phyloP scores from a whole-genome alignment of 2,329 filamentous ascomycete species.

The Aspergillus ustus region DNA sequence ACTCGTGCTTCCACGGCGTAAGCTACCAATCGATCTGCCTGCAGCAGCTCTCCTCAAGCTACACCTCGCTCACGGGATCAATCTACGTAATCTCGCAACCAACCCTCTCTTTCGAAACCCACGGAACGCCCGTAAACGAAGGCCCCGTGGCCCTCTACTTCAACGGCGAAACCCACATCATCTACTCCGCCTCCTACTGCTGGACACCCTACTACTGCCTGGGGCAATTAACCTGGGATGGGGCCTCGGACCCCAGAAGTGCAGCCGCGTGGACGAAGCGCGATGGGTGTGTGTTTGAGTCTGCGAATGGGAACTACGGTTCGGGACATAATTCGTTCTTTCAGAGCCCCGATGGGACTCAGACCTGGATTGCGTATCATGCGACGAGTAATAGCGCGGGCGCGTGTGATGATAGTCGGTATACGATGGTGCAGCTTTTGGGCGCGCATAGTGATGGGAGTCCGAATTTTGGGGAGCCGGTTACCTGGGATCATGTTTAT shows the following conservation, averaged over 20 bases:
- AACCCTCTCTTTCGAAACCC: slow-evolving; percentile 56
- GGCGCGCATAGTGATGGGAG: slow-evolving; percentile 57
- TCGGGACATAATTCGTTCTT: slow-evolving; percentile 65
- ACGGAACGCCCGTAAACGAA: slow-evolving; percentile 59
- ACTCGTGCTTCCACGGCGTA: slow-evolving; percentile 54
- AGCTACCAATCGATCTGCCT: slow-evolving; percentile 23
- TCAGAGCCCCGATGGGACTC: slow-evolving; percentile 56
- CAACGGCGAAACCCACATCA: slow-evolving; percentile 57
- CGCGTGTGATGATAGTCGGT: slow-evolving; percentile 58
- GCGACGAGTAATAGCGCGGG: slow-evolving; percentile 56
- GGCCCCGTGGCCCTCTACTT: slow-evolving; percentile 60
- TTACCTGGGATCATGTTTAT: slow-evolving; percentile 39
- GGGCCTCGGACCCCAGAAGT: slow-evolving; percentile 52
- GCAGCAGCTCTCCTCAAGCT: slow-evolving; percentile 18
- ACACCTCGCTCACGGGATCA: slow-evolving; percentile 41
- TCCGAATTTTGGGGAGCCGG: slow-evolving; percentile 54
- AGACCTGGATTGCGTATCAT: slow-evolving; percentile 63
- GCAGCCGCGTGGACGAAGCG: slow-evolving; percentile 56
- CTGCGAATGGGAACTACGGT: slow-evolving; percentile 61
- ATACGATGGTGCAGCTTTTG: slow-evolving; percentile 59
- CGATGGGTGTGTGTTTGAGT: slow-evolving; percentile 56
- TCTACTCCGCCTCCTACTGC: slow-evolving; percentile 62
- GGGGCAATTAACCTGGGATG: slow-evolving; percentile 59
- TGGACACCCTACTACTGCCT: slow-evolving; percentile 61
- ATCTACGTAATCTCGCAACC: slow-evolving; percentile 57